Evolutionary conservation across 371 early-diverging fungal genomes (phyloP).

Genomic region (Batrachochytrium dendrobatidis): DNA sequence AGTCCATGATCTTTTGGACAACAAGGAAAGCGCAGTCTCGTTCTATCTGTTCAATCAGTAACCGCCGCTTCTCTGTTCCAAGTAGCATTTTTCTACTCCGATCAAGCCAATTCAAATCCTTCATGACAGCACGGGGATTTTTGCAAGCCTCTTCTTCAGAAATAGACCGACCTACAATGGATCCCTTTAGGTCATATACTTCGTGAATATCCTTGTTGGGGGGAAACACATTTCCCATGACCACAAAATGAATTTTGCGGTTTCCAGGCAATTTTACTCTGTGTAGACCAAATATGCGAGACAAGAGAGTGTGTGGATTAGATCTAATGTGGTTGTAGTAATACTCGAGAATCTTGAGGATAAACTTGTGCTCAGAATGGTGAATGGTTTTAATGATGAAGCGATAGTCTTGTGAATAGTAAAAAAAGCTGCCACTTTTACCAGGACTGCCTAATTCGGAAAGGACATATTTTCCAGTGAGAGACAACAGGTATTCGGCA

Average conservation of each 20-base stretch:
- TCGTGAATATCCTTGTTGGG: conserved; percentile 93
- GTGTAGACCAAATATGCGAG: conserved; percentile 90
- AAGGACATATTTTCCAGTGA: conserved; percentile 92
- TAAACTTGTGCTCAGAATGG: conserved; percentile 86
- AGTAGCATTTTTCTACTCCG: conserved; percentile 61
- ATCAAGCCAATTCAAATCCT: conserved; percentile 92
- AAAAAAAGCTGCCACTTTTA: conserved; percentile 93
- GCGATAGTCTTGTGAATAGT: conserved; percentile 92
- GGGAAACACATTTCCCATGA: conserved; percentile 97
- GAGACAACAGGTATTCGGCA: conserved; percentile 90
- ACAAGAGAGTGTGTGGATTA: conserved; percentile 90
- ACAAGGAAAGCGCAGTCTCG: conserved; percentile 72
- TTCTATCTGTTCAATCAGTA: conserved; percentile 75
- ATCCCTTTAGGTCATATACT: conserved; percentile 92
- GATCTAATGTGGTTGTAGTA: conserved; percentile 79
- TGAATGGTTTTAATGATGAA: conserved; percentile 97
- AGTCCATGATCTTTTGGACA: conserved; percentile 91
- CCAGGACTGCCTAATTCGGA: conserved; percentile 93
- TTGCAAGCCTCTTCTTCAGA: conserved; percentile 61
- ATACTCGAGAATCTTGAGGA: conserved; percentile 72
- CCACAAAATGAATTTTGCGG: conserved; percentile 92
- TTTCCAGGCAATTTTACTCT: conserved; percentile 89
- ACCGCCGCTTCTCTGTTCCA: conserved; percentile 69
- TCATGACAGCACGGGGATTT: conserved; percentile 73
- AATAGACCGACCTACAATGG: conserved; percentile 73